Percentiles rank a stretch among this genome's conserved stretches.
phyloP scores from a whole-genome alignment of 2,329 filamentous ascomycete species.

The Fusarium sp. region DNA sequence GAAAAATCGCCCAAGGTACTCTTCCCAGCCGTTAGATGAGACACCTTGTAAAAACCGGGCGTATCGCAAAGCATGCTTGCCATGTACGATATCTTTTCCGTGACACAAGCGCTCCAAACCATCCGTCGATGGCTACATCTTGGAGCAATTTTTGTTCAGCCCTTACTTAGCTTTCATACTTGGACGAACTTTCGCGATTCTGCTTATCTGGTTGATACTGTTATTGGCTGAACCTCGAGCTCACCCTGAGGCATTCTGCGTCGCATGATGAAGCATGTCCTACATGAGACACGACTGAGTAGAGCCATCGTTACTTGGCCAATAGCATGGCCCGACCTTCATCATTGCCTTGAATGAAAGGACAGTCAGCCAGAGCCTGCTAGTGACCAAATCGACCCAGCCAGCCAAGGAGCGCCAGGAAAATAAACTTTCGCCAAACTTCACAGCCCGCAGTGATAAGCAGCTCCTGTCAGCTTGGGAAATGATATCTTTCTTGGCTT shows the following conservation, averaged over 20 bases:
- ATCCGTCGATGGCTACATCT: too few relatives aligned
- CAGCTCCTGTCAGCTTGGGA: not conserved
- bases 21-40: too few relatives aligned
- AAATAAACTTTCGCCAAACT: not conserved
- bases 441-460: not conserved
- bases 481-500: not conserved
- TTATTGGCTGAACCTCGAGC: not conserved
- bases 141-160: too few relatives aligned
- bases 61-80: too few relatives aligned
- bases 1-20: too few relatives aligned
- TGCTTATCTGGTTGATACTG: not conserved
- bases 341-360: not conserved
- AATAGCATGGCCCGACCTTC: rapidly evolving
- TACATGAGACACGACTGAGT: not conserved
- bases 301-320: not conserved
- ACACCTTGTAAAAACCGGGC: too few relatives aligned
- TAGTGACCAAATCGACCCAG: too few relatives aligned
- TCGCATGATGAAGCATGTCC: not conserved
- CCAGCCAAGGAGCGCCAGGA: not conserved
- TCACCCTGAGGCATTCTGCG: not conserved
- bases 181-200: not conserved
- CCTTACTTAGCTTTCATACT: not conserved
- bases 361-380: not conserved
- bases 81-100: too few relatives aligned
- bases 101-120: too few relatives aligned